Evolutionary conservation across 2,329 filamentous ascomycete genomes (phyloP).

Genomic region (Lasiodiplodia gonubiensis): DNA sequence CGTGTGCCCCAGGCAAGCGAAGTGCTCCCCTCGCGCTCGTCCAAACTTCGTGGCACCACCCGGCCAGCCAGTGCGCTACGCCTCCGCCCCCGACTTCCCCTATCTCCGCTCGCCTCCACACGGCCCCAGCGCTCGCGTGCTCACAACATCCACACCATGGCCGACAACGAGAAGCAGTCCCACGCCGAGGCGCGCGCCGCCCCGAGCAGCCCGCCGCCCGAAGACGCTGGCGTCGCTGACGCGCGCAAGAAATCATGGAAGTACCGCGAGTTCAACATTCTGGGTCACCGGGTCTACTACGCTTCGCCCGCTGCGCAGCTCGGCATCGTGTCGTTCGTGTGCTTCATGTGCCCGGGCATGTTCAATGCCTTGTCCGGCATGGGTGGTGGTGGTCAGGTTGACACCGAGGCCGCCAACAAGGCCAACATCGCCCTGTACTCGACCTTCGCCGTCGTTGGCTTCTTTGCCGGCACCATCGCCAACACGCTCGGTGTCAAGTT

Average conservation of each 20-base stretch:
- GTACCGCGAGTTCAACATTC: slow-evolving; percentile 51
- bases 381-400: slow-evolving; percentile 56
- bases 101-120: slow-evolving; percentile 11
- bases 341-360: slow-evolving; percentile 62
- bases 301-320: slow-evolving; percentile 57
- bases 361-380: slow-evolving; percentile 60
- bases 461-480: slow-evolving; percentile 73
- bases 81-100: slow-evolving; percentile 6
- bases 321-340: slow-evolving; percentile 57
- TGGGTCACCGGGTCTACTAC: slow-evolving; percentile 53
- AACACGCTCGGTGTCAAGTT: slow-evolving; percentile 75
- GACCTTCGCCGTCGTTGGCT: slow-evolving; percentile 70
- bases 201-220: slow-evolving; percentile 30
- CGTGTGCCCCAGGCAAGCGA: slow-evolving; percentile 2
- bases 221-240: slow-evolving; percentile 39
- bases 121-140: slow-evolving; percentile 1
- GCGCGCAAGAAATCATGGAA: slow-evolving; percentile 53
- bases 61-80: neutral
- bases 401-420: slow-evolving; percentile 64
- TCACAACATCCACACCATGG: slow-evolving; percentile 35
- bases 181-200: slow-evolving; percentile 38
- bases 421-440: slow-evolving; percentile 75
- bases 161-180: slow-evolving; percentile 28
- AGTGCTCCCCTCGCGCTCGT: neutral
- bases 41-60: neutral